Evolutionary conservation across 768 basidiomycete genomes (phyloP).

Genomic region (Lactarius hengduanensis): DNA sequence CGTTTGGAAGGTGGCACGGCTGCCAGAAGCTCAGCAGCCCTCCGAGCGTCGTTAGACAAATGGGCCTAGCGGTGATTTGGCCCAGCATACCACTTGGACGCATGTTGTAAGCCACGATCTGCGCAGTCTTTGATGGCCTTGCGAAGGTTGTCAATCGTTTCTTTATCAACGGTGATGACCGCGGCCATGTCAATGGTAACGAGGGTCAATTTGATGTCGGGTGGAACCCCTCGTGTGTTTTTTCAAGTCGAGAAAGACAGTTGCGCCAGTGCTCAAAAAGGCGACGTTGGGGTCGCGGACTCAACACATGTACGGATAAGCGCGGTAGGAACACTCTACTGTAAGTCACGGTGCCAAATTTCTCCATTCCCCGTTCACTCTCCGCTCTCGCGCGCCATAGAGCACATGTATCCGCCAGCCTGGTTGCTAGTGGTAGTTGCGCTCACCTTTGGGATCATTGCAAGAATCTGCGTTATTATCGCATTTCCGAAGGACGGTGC

Average conservation of each 20-base stretch:
- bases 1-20: constrained; percentile 54
- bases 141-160: constrained; percentile 56
- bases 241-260: neutral
- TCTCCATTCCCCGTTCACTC: neutral
- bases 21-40: constrained; percentile 76
- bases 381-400: neutral
- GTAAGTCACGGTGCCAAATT: too few relatives aligned
- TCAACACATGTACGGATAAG: neutral
- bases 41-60: constrained; percentile 34
- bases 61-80: neutral
- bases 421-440: neutral
- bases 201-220: neutral
- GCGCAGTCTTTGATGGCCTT: constrained; percentile 68
- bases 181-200: constrained; percentile 13
- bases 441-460: constrained; percentile 8
- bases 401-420: constrained; percentile 4
- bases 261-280: neutral
- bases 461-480: constrained; percentile 30
- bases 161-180: constrained; percentile 42
- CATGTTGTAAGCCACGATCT: constrained; percentile 64
- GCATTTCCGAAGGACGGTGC: constrained; percentile 28
- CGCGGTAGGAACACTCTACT: neutral
- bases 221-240: neutral
- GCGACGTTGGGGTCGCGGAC: neutral
- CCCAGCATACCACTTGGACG: constrained; percentile 69